Conservation (phyloP, 2,329 filamentous ascomycete species). For the Alternaria arbusti region DNA sequence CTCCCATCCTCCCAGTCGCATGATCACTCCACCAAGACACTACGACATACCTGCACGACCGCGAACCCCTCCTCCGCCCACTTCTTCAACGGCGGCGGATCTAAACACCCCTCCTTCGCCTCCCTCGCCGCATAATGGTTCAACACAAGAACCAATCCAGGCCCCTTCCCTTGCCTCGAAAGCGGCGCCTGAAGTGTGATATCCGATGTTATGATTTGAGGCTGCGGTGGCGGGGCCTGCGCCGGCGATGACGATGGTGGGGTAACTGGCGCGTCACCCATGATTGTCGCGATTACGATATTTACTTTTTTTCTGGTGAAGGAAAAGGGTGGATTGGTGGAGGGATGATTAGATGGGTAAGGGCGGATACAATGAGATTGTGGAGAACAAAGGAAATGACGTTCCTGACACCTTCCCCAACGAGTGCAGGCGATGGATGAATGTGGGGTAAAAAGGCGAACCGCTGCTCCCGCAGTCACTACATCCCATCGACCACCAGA, state of each 20-base stretch:
- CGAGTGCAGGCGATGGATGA: not conserved
- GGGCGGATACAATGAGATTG: not conserved
- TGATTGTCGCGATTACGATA: not conserved
- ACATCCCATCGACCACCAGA: not conserved
- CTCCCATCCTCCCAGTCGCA: too few species aligned
- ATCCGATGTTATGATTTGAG: conserved; percentile 31
- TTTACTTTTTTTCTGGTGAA: not conserved
- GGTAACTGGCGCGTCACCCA: conserved; percentile 18
- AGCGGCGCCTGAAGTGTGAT: conserved; percentile 54
- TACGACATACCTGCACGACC: conserved; percentile 57
- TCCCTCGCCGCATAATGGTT: conserved; percentile 42
- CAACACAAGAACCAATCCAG: conserved; percentile 56
- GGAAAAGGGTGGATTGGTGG: not conserved
- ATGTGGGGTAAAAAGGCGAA: not conserved
- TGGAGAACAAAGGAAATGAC: not conserved
- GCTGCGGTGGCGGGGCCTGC: conserved; percentile 18
- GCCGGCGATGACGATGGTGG: conserved; percentile 6
- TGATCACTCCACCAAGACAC: not conserved
- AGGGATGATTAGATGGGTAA: not conserved
- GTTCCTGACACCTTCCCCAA: not conserved
- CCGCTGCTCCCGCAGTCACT: not conserved
- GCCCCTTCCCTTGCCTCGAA: conserved; percentile 57
- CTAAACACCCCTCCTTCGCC: conserved; percentile 48
- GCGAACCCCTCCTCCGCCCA: conserved; percentile 76
- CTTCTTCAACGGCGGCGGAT: conserved; percentile 66